Base-by-base conservation (phyloP, 306 rosid species). In the Trichosanthes truncata region DNA sequence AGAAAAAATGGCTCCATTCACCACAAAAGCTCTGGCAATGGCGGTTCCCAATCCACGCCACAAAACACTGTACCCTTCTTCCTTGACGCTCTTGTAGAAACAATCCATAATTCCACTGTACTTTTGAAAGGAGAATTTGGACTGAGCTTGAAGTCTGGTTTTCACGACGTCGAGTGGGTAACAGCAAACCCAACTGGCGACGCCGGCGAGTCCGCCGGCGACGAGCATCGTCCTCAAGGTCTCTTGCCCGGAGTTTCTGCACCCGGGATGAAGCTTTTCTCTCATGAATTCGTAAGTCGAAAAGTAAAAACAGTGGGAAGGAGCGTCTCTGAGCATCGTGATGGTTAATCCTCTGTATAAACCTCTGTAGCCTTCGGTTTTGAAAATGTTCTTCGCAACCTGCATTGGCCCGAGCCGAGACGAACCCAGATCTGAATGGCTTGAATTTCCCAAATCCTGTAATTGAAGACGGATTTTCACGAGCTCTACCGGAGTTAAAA, bases 11-110 rank as follows among this genome's bases (percentile, higher is more conserved):
- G 97, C 89, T 13, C 97, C 98, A 84, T 94, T 92, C 52, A 94
- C 97, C 15, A 94, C 77, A 74, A 94, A 94, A 0, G 97, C 97
- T 65, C 98, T 89, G 0, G 88, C 65, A 78, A 94, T 88, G 2
- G 97, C 88, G 33, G 97, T 94, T 80, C 97, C 97, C 80, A 92
- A 74, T 46, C 98, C 98, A 8, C 95, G 81, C 88, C 91, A 92
- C 9, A 92, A 68, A 72, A 92, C 93, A 0, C 11, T 7, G 5
- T 84, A 83, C 5, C 98, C 97, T 65, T 92, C 98, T 57, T 84
- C 85, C 3, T 55, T 75, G 0, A 92, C 81, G 23, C 93, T 92
- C 88, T 87, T 94, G 36, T 33, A 81, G 35, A 94, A 72, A 68
- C 97, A 94, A 78, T 94, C 97, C 21, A 51, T 31, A 29, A 94